A percentile compares a stretch with the other conserved stretches of the same genome.
phyloP scores from a whole-genome alignment of 441 rosid species.

The Arabidopsis lyrata region DNA sequence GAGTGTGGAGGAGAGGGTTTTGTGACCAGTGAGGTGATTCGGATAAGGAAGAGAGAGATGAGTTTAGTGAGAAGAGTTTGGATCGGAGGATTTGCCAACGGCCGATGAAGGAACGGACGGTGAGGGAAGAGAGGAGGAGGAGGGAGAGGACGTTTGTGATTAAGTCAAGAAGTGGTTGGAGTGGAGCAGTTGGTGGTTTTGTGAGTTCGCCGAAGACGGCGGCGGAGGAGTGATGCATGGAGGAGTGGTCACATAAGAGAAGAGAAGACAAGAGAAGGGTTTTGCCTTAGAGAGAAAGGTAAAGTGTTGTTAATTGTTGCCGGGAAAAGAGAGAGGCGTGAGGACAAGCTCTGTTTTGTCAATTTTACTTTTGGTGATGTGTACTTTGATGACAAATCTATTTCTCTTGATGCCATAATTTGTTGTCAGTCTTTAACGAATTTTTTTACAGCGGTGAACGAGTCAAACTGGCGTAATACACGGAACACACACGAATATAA shows the following conservation, averaged over 20 bases:
- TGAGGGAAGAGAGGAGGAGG: constrained; percentile 64
- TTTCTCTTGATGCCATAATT: constrained; percentile 3
- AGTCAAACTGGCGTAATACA: constrained; percentile 10
- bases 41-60: constrained; percentile 61
- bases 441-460: constrained; percentile 7
- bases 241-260: constrained; percentile 25
- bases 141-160: constrained; percentile 64
- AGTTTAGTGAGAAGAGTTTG: constrained; percentile 63
- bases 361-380: background rate
- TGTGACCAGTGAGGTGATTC: constrained; percentile 77
- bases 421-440: constrained; percentile 15
- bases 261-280: background rate
- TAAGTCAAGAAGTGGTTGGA: constrained; percentile 65
- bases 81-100: constrained; percentile 77
- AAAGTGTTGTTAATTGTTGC: constrained; percentile 32
- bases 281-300: constrained; percentile 38
- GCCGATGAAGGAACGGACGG: constrained; percentile 70
- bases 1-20: constrained; percentile 75
- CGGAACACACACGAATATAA: background rate
- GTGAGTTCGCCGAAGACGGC: constrained; percentile 36
- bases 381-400: constrained; percentile 12
- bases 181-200: constrained; percentile 45
- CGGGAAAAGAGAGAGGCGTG: constrained; percentile 23
- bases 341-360: constrained; percentile 19
- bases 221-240: constrained; percentile 48